Evolutionary conservation across 352 stramenopile genomes (phyloP).

Genomic region (Globisporangium alternatum): DNA sequence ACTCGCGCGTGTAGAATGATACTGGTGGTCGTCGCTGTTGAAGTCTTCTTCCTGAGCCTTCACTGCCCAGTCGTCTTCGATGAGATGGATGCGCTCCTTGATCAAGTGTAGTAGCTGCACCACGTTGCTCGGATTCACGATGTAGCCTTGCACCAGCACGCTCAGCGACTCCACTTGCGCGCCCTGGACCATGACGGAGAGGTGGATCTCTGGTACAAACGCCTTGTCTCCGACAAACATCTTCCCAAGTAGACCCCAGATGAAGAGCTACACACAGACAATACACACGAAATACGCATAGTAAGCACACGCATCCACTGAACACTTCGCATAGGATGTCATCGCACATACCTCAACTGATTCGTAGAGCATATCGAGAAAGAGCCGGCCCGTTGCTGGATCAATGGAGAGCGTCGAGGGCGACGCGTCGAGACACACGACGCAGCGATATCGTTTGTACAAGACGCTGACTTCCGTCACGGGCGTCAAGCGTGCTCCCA

Average conservation of each 20-base stretch:
- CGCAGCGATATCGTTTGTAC: constrained; percentile 78
- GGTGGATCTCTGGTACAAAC: constrained; percentile 69
- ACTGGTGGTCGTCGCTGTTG: constrained; percentile 14
- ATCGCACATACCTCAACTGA: constrained; percentile 45
- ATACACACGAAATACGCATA: not conserved
- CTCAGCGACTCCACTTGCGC: constrained; percentile 74
- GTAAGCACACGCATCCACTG: not conserved
- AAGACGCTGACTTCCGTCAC: constrained; percentile 50
- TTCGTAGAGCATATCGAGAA: constrained; percentile 80
- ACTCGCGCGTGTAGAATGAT: constrained; percentile 36
- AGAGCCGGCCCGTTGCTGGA: constrained; percentile 58
- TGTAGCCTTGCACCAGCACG: constrained; percentile 80
- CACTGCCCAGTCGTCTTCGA: constrained; percentile 80
- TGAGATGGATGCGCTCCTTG: constrained; percentile 67
- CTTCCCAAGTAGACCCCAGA: constrained; percentile 56
- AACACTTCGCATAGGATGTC: too few relatives aligned
- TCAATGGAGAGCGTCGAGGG: constrained; percentile 85
- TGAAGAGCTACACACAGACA: constrained; percentile 52
- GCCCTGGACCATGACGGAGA: constrained; percentile 82
- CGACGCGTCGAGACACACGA: constrained; percentile 82
- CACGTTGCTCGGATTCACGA: constrained; percentile 61
- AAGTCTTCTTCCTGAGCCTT: constrained; percentile 31
- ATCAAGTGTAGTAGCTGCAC: constrained; percentile 60
- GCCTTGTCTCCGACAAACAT: constrained; percentile 46
- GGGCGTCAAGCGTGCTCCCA: constrained; percentile 35